phyloP scores from a whole-genome alignment of 73 alveolate genomes.

The Tetrahymena borealis region DNA sequence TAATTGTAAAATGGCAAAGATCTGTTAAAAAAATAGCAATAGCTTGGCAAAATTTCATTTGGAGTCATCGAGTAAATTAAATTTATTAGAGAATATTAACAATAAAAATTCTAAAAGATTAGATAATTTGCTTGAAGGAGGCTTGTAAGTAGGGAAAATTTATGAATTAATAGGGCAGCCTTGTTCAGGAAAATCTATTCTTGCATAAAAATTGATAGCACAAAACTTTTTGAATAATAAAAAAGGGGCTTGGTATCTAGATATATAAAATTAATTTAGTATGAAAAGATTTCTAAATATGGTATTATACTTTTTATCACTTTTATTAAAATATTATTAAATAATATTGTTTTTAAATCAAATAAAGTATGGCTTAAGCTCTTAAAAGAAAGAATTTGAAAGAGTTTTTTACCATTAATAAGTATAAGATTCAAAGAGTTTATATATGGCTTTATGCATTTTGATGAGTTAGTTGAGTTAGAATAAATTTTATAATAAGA shows the following conservation, averaged over 20 bases:
- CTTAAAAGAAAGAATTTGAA: background rate
- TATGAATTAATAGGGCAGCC: background rate
- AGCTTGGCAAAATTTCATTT: background rate
- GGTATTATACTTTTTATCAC: background rate
- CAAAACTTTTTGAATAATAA: background rate
- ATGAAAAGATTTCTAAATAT: background rate
- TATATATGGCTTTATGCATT: background rate
- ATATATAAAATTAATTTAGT: background rate
- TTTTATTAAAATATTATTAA: background rate
- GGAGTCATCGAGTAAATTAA: background rate
- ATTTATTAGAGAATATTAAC: background rate
- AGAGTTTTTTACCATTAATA: background rate
- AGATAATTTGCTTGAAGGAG: background rate
- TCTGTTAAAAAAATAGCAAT: background rate
- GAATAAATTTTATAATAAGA: background rate
- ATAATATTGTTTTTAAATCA: background rate
- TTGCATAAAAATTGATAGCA: background rate
- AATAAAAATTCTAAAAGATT: background rate
- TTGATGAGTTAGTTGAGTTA: background rate
- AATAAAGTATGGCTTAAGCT: background rate
- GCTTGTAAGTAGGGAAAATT: background rate
- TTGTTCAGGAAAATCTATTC: background rate
- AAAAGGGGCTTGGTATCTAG: background rate
- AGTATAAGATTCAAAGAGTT: background rate
- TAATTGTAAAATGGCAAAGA: background rate